Percentiles rank a stretch among this genome's conserved stretches.
Conservation (phyloP, 139 green algal species). For the Volvox reticuliferus region DNA sequence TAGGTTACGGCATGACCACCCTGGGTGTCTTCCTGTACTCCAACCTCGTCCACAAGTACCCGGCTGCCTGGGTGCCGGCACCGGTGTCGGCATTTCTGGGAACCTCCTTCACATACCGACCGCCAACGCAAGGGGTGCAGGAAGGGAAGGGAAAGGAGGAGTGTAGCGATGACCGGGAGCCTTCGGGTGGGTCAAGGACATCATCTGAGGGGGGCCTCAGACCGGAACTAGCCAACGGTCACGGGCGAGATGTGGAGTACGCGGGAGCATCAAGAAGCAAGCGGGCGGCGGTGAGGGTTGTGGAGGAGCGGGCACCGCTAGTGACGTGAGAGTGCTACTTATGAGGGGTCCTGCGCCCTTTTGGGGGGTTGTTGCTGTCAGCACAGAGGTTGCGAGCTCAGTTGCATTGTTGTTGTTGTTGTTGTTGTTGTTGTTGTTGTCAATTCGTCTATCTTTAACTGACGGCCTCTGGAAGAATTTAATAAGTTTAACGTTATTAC, state of each 20-base stretch:
- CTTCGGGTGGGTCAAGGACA: neutral
- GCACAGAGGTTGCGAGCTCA: too few species aligned
- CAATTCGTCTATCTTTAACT: too few species aligned
- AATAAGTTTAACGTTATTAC: too few species aligned
- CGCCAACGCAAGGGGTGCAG: neutral
- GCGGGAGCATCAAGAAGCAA: neutral
- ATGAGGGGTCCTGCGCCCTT: too few species aligned
- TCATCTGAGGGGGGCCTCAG: neutral
- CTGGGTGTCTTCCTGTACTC: constrained; percentile 83
- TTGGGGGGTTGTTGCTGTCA: too few species aligned
- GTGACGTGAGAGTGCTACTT: neutral
- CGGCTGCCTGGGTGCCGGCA: neutral
- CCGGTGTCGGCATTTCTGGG: neutral
- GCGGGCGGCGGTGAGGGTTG: neutral
- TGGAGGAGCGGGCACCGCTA: neutral
- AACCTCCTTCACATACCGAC: neutral
- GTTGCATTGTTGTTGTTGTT: too few species aligned
- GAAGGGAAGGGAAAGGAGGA: neutral
- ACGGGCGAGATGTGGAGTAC: neutral
- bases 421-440: too few species aligned
- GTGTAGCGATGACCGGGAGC: neutral
- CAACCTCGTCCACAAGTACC: constrained; percentile 27
- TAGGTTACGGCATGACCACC: constrained; percentile 90
- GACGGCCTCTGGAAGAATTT: too few species aligned
- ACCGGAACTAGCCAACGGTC: neutral